Conservation (phyloP, 2,329 filamentous ascomycete species). For the Fusarium sp. region DNA sequence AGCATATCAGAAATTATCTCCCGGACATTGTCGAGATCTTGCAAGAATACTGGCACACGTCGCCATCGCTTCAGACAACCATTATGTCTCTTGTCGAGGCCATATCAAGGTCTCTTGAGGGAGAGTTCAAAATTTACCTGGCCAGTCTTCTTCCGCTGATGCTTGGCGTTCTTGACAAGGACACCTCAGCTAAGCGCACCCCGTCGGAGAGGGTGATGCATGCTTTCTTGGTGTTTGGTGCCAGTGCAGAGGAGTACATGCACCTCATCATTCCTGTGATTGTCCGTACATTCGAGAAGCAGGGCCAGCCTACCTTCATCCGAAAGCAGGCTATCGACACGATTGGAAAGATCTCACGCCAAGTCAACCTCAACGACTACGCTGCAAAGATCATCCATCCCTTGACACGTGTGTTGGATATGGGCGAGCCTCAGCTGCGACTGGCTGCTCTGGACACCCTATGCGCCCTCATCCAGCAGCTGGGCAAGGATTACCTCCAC, state of each 20-base stretch:
- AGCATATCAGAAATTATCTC: constrained; percentile 93
- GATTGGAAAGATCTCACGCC: constrained; percentile 90
- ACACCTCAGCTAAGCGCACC: constrained; percentile 78
- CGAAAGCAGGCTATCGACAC: constrained; percentile 94
- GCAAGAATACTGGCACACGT: constrained; percentile 89
- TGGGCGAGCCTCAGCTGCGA: constrained; percentile 78
- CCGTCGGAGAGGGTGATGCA: constrained; percentile 93
- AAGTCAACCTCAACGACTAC: constrained; percentile 97
- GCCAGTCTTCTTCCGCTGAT: constrained; percentile 91
- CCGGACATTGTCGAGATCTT: constrained; percentile 88
- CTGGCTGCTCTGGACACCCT: constrained; percentile 91
- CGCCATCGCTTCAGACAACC: constrained; percentile 85
- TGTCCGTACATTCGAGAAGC: constrained; percentile 92
- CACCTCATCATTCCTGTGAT: constrained; percentile 97
- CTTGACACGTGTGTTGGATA: constrained; percentile 82
- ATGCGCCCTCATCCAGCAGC: constrained; percentile 93
- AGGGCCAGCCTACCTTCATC: constrained; percentile 81
- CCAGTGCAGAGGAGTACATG: constrained; percentile 98
- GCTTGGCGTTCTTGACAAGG: constrained; percentile 92
- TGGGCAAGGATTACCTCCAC: constrained; percentile 94
- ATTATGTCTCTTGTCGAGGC: constrained; percentile 94
- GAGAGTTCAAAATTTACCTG: constrained; percentile 97
- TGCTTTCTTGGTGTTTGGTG: constrained; percentile 94
- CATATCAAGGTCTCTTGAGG: constrained; percentile 92
- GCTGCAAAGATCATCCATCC: constrained; percentile 97